Base-by-base conservation (phyloP, 148 eudicot species). In the Rheum nobile region DNA sequence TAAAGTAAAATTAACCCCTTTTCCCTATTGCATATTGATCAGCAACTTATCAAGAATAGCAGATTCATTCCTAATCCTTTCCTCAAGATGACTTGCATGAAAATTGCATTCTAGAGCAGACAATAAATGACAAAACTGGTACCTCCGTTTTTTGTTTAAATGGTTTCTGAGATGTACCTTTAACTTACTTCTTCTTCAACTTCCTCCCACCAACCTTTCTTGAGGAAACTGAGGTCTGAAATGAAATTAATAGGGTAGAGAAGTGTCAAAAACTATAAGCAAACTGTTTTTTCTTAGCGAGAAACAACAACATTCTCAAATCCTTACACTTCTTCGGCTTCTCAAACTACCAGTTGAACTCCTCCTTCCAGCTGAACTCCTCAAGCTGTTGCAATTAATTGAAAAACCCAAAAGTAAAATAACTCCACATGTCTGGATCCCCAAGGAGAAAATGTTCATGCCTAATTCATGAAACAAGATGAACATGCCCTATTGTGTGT, bases 271-370 rank as follows among this genome's bases (percentile, higher is more conserved):
- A 67, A 67, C 14, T 32, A 67, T 26, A 26, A 11, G 17, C 65
- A 57, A 0, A 57, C 13, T 1, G 1, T 24, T 28, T 32, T 1
- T 9, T 3, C 34, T 57, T 57, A 26, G 16, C 9, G 31, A 57
- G 11, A 57, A 24, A 57, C 65, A 24, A 32, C 16, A 24, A 24
- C 26, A n/a, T 52, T 21, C 26, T 57, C 10, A 57, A 57, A 57
- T 57, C 41, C 90, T 88, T 86, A 94, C 98, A 80, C 89, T 91
- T 79, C 90, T n/a, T n/a, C n/a, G n/a, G n/a, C n/a, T n/a, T n/a
- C n/a, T n/a, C n/a, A n/a, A n/a, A n/a, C n/a, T n/a, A 78, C 68
- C 86, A 82, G 83, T 77, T 87, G 78, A 83, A 70, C 80, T 83
- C 77, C 86, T 88, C 32, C 94, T 88, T 57, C 89, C 89, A 76